These are phyloP conservation scores for Ganoderma leucocontextum DNA, from an alignment of 1,284 basidiomycete genomes.

Conservation along the genomic window DNA sequence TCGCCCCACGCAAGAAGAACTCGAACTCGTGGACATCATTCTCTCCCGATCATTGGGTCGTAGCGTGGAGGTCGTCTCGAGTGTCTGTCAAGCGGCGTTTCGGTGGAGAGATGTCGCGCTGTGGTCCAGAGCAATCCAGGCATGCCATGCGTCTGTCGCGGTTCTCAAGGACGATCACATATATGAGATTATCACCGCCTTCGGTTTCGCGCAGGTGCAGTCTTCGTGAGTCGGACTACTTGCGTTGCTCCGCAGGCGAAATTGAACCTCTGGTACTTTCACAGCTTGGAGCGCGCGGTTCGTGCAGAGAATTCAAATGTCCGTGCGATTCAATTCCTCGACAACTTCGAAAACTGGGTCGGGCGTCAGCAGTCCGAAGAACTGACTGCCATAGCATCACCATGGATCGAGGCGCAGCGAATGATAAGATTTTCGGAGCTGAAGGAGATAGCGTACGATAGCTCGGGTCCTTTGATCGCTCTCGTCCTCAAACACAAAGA, in stretches of 20 bases:
- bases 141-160: neutral
- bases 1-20: slow-evolving; percentile 18
- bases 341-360: slow-evolving; percentile 7
- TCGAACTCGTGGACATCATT: slow-evolving; percentile 20
- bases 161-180: neutral
- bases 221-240: neutral
- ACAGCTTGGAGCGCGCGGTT: neutral
- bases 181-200: neutral
- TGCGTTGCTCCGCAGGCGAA: neutral
- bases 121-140: slow-evolving; percentile 10
- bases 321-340: slow-evolving; percentile 7
- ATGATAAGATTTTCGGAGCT: neutral
- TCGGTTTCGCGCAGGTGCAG: neutral
- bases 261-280: neutral
- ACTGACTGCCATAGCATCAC: neutral
- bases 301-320: slow-evolving; percentile 2
- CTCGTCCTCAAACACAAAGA: slow-evolving; percentile 12
- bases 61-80: neutral
- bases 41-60: slow-evolving; percentile 9
- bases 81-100: slow-evolving; percentile 11
- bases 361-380: neutral
- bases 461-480: neutral
- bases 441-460: neutral
- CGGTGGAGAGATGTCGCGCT: slow-evolving; percentile 14
- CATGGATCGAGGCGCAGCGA: slow-evolving; percentile 11